A percentile compares a stretch with the other conserved stretches of the same genome.
Evolutionary conservation across 1,284 basidiomycete species (phyloP).

Genomic region (Trametes sp.): DNA sequence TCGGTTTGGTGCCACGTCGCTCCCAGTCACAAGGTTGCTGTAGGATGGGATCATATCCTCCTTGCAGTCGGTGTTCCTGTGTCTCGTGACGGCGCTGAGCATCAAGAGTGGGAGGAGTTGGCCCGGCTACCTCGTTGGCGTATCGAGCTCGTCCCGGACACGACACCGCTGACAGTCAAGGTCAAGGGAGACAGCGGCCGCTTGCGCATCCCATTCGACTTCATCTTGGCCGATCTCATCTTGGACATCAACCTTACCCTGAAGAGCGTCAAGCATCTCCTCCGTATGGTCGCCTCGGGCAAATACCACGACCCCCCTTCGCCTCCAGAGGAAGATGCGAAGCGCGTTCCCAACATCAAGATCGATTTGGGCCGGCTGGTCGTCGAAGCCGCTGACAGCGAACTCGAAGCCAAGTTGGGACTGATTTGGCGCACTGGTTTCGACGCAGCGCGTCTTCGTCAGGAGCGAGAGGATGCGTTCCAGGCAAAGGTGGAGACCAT

Average conservation of each 20-base stretch:
- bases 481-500: slow-evolving; percentile 78
- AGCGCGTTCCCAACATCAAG: slow-evolving; percentile 70
- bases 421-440: slow-evolving; percentile 82
- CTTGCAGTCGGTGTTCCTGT: slow-evolving; percentile 53
- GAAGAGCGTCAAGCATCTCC: slow-evolving; percentile 76
- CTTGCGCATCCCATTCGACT: slow-evolving; percentile 84
- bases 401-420: slow-evolving; percentile 84
- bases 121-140: slow-evolving; percentile 68
- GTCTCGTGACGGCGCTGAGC: slow-evolving; percentile 44
- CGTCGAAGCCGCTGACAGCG: slow-evolving; percentile 89
- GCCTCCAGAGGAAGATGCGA: slow-evolving; percentile 77
- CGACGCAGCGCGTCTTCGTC: slow-evolving; percentile 78
- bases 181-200: slow-evolving; percentile 73
- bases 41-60: slow-evolving; percentile 48
- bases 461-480: slow-evolving; percentile 86
- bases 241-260: slow-evolving; percentile 68
- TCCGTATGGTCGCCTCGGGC: slow-evolving; percentile 54
- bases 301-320: slow-evolving; percentile 55
- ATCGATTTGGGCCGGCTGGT: slow-evolving; percentile 69
- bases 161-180: slow-evolving; percentile 44
- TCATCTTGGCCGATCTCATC: slow-evolving; percentile 77
- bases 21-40: slow-evolving; percentile 22
- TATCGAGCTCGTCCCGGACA: slow-evolving; percentile 41
- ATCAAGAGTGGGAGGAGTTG: slow-evolving; percentile 82
- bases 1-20: slow-evolving; percentile 44